phyloP scores from a whole-genome alignment of 139 green algal genomes.

The Picochlorum sp. region DNA sequence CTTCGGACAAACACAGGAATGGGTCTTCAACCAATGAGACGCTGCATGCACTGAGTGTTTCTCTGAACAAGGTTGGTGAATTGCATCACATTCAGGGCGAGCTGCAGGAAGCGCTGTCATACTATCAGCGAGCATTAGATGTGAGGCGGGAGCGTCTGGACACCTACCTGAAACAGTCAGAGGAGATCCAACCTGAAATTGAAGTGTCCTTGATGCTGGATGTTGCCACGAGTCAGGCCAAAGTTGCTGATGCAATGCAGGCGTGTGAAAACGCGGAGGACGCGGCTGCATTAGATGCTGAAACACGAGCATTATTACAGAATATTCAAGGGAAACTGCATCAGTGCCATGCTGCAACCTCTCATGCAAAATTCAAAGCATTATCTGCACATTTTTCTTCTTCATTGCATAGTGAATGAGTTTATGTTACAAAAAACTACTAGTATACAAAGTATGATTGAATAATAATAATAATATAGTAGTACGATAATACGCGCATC shows the following conservation, averaged over 20 bases:
- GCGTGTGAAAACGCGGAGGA: background rate
- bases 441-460: too few relatives aligned
- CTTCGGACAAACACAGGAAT: constrained; percentile 7
- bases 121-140: constrained; percentile 14
- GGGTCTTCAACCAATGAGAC: background rate
- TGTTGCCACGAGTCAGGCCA: constrained; percentile 20
- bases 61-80: constrained; percentile 31
- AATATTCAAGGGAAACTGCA: background rate
- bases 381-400: too few relatives aligned
- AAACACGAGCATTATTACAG: background rate
- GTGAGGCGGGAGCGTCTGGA: constrained; percentile 14
- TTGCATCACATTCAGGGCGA: constrained; percentile 18
- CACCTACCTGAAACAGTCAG: background rate
- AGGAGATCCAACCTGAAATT: background rate
- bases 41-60: constrained; percentile 5
- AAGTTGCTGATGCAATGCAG: constrained; percentile 13
- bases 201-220: constrained; percentile 13
- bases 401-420: too few relatives aligned
- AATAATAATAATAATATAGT: background rate
- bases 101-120: constrained; percentile 1
- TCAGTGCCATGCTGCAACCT: background rate
- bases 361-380: background rate
- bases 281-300: background rate
- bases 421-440: too few relatives aligned
- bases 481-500: too few relatives aligned